phyloP scores from a whole-genome alignment of 192 early-diverging fungal genomes.

The Coemansia sp. region DNA sequence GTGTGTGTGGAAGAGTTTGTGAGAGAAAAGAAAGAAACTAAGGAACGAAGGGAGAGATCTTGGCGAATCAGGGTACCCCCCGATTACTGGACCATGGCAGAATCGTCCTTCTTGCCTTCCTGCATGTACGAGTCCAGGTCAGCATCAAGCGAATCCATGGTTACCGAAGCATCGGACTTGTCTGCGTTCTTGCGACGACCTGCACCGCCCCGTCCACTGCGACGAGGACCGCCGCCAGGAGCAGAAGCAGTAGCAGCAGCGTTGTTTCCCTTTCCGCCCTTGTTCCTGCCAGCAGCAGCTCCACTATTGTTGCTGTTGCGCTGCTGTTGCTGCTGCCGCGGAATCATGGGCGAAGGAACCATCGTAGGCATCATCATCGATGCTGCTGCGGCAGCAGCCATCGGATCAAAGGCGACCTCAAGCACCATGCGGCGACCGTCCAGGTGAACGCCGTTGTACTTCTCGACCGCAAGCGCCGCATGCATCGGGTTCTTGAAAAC shows the following conservation, averaged over 20 bases:
- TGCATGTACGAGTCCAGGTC: slow-evolving; percentile 53
- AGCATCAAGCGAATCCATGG: slow-evolving; percentile 46
- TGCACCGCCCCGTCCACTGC: slow-evolving; percentile 12
- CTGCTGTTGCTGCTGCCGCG: slow-evolving; percentile 13
- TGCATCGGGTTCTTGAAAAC: slow-evolving; percentile 42
- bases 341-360: slow-evolving; percentile 20
- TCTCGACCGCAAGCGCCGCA: slow-evolving; percentile 28
- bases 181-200: slow-evolving; percentile 9
- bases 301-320: slow-evolving; percentile 4
- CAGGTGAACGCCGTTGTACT: slow-evolving; percentile 45
- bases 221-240: slow-evolving; percentile 5
- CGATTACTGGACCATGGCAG: neutral
- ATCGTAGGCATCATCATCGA: slow-evolving; percentile 40
- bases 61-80: neutral
- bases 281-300: slow-evolving; percentile 12
- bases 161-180: slow-evolving; percentile 13
- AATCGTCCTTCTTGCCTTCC: slow-evolving; percentile 27
- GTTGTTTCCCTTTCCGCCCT: neutral
- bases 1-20: neutral
- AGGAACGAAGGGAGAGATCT: neutral
- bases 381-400: slow-evolving; percentile 19
- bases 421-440: slow-evolving; percentile 46
- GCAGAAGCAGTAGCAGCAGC: neutral
- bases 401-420: slow-evolving; percentile 29
- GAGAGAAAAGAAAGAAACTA: neutral